Base-by-base conservation (phyloP, 2,329 filamentous ascomycete species). In the Aspergillus ochraceus region DNA sequence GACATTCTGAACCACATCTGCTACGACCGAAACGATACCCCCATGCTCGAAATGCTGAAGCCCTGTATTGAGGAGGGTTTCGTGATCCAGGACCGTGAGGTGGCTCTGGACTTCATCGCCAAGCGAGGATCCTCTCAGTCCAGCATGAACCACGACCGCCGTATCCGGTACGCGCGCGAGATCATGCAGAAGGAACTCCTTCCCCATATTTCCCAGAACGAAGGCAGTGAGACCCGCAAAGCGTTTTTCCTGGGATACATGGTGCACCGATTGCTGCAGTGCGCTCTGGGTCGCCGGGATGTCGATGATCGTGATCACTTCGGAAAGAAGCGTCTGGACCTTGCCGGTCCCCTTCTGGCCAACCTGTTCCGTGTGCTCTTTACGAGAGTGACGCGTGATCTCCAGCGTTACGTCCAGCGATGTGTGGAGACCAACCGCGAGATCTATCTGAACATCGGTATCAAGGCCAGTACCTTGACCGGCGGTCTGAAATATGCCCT, bases 221-320 rank as follows among this genome's bases (percentile, higher is more conserved):
- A 97, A 76, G 95, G 95, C 29, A 96, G 92, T 68, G 94, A 98
- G 75, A 98, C 94, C 1, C 84, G 92, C 60, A 99, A 99, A 75
- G 95, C 96, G 2, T 99, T 97, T 79, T 99, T 98, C 84, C 82
- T 99, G 52, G 95, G 96, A 22, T 99, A 99, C 79, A 99, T 99
- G 94, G 91, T 98, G 51, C 94, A 99, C 78, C 90, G 95, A 74
- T 85, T 99, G 68, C 83, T 98, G 24, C 94, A 97, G 76, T 97
- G 93, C 74, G 91, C 93, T 57, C 84, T 99, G 52, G 96, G 95
- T 54, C 89, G 95, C 62, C 90, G 92, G 63, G 95, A 98, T 74
- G 92, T 92, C 26, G 95, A 99, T 71, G 95, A 99, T 73, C 91
- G 95, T 81, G 95, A 99, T 81, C 96, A 99, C 76, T 97, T 99